Conservation (phyloP, 352 stramenopile species). For the Blastocystis sp. region DNA sequence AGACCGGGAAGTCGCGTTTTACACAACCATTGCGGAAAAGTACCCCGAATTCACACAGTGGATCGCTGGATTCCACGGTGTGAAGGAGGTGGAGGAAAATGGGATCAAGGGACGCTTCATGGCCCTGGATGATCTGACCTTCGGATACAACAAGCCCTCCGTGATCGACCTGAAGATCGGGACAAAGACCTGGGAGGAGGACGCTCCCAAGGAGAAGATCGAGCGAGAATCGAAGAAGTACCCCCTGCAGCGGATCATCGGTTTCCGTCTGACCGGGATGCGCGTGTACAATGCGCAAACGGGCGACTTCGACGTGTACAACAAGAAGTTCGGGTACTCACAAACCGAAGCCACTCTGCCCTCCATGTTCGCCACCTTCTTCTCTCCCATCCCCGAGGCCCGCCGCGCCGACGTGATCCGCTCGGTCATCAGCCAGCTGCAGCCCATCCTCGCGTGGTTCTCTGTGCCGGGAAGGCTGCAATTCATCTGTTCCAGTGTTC, state of each 20-base stretch:
- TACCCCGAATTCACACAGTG: constrained; percentile 49
- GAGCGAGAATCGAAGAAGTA: constrained; percentile 69
- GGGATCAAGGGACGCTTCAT: constrained; percentile 63
- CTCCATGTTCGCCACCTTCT: constrained; percentile 52
- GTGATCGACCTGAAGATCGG: constrained; percentile 68
- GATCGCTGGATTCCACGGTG: constrained; percentile 55
- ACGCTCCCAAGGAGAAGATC: constrained; percentile 67
- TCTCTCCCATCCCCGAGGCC: background rate
- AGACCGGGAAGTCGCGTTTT: constrained; percentile 59
- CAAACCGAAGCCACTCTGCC: constrained; percentile 40
- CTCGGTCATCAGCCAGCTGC: constrained; percentile 43
- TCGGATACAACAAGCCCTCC: constrained; percentile 43
- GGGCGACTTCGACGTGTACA: constrained; percentile 44
- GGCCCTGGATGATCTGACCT: constrained; percentile 63
- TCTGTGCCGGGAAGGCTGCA: background rate
- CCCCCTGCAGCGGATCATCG: constrained; percentile 55
- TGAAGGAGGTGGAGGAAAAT: constrained; percentile 46
- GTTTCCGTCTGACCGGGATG: constrained; percentile 68
- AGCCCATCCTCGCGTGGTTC: constrained; percentile 32
- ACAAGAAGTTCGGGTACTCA: constrained; percentile 67
- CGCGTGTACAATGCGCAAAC: constrained; percentile 57
- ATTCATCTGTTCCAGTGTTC: constrained; percentile 66
- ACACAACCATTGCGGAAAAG: constrained; percentile 22
- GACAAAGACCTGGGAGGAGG: constrained; percentile 66
- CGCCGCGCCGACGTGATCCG: background rate